A percentile compares a stretch with the other conserved stretches of the same genome.
Evolutionary conservation across 345 rosid species (phyloP).

Genomic region (Hevea brasiliensis): DNA sequence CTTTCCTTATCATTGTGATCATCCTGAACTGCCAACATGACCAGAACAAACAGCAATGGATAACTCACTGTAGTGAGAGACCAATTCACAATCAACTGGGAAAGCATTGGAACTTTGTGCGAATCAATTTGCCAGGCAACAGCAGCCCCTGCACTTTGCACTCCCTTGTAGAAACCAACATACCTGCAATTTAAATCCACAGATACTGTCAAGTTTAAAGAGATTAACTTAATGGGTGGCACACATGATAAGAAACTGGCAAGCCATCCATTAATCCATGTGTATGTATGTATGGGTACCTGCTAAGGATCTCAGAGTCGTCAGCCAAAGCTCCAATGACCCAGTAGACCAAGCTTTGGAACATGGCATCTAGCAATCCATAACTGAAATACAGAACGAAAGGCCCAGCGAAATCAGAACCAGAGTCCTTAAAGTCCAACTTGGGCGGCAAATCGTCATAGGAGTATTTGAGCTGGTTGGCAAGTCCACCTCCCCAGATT

Average conservation of each 20-base stretch:
- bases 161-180: constrained; percentile 88
- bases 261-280: background rate
- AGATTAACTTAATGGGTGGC: background rate
- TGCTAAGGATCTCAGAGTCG: constrained; percentile 85
- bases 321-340: constrained; percentile 86
- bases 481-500: constrained; percentile 87
- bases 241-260: no score
- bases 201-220: background rate
- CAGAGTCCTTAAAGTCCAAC: constrained; percentile 76
- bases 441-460: constrained; percentile 31
- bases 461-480: constrained; percentile 58
- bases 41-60: constrained; percentile 65
- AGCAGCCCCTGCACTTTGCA: constrained; percentile 95
- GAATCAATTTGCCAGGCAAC: constrained; percentile 94
- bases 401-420: constrained; percentile 60
- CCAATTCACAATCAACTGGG: constrained; percentile 74
- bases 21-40: constrained; percentile 71
- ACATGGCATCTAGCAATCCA: constrained; percentile 88
- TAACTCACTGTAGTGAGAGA: constrained; percentile 72
- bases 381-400: constrained; percentile 72
- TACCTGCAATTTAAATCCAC: constrained; percentile 43
- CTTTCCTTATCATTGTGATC: constrained; percentile 19
- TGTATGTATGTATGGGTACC: constrained; percentile 22
- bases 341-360: constrained; percentile 91
- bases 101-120: constrained; percentile 54